A percentile compares a stretch with the other conserved stretches of the same genome.
Conservation (phyloP, 345 rosid genomes). For the Barbarea vulgaris region DNA sequence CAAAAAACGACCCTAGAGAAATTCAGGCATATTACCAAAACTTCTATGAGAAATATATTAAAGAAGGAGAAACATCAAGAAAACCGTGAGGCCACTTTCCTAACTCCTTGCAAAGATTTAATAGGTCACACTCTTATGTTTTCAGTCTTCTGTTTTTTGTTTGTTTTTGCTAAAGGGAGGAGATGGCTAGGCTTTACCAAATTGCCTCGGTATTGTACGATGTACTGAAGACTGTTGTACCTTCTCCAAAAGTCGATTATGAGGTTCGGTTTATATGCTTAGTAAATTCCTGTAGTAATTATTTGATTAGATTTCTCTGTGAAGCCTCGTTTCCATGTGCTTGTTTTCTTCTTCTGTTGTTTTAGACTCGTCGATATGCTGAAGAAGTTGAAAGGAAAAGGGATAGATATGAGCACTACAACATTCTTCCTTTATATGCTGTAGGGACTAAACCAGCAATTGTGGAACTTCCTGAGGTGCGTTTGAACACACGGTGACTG, state of each 20-base stretch:
- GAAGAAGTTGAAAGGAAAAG: constrained; percentile 63
- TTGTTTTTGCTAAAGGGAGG: constrained; percentile 81
- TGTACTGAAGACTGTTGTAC: constrained; percentile 70
- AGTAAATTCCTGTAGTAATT: background rate
- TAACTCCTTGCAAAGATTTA: background rate
- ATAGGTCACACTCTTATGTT: constrained; percentile 10
- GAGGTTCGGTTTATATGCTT: constrained; percentile 52
- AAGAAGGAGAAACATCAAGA: constrained; percentile 61
- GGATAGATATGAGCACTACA: constrained; percentile 61
- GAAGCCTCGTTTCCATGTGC: background rate
- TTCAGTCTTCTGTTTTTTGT: constrained; percentile 8
- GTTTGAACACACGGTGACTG: constrained; percentile 24
- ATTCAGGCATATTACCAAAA: constrained; percentile 65
- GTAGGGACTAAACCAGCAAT: constrained; percentile 70
- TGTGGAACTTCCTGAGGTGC: constrained; percentile 91
- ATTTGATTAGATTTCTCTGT: constrained; percentile 8
- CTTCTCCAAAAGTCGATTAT: constrained; percentile 53
- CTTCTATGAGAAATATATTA: constrained; percentile 62
- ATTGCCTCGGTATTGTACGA: constrained; percentile 83
- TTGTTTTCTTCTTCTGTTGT: constrained; percentile 17
- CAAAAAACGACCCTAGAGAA: constrained; percentile 60
- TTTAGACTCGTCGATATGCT: constrained; percentile 63
- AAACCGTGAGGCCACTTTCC: constrained; percentile 66
- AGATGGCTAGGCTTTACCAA: constrained; percentile 79
- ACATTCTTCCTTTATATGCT: constrained; percentile 82